Conservation (phyloP, 208 protist species). For the Borovskyia barvae region DNA sequence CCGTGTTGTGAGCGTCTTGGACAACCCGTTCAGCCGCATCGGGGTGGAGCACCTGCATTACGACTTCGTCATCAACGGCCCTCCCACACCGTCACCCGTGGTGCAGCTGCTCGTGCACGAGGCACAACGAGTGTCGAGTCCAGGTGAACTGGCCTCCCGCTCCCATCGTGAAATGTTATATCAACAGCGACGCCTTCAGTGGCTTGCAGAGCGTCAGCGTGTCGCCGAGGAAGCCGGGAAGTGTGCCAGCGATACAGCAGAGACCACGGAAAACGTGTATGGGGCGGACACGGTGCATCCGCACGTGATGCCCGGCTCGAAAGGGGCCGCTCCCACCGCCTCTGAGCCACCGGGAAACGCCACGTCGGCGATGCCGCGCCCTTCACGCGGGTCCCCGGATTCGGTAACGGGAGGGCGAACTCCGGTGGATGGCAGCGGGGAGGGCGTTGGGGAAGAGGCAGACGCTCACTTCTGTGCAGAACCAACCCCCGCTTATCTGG, state of each 20-base stretch:
- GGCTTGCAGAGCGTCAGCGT: constrained; percentile 11
- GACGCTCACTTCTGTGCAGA: too few species aligned
- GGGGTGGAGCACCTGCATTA: constrained; percentile 19
- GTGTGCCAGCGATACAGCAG: background rate
- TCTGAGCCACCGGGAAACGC: background rate
- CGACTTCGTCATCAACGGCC: constrained; percentile 31
- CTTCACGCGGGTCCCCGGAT: background rate
- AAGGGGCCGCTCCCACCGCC: too few species aligned
- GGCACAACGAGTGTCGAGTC: constrained; percentile 16
- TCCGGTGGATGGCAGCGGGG: too few species aligned
- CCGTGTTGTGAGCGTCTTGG: constrained; percentile 18
- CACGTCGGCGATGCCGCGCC: too few species aligned
- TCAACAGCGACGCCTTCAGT: constrained; percentile 14
- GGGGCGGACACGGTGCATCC: too few species aligned
- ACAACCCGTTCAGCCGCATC: constrained; percentile 40
- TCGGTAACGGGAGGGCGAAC: background rate
- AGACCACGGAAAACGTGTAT: too few species aligned
- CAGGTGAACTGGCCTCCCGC: constrained; percentile 23
- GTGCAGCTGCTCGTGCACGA: constrained; percentile 37
- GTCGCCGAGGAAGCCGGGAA: background rate
- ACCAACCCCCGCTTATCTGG: too few species aligned
- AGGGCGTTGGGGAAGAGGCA: too few species aligned
- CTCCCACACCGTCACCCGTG: constrained; percentile 7
- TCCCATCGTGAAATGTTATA: constrained; percentile 20
- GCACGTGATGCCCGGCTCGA: too few species aligned